Percentiles rank a stretch among this genome's conserved stretches.
Evolutionary conservation across 352 stramenopile species (phyloP).

Genomic region (Globisporangium spinosum): DNA sequence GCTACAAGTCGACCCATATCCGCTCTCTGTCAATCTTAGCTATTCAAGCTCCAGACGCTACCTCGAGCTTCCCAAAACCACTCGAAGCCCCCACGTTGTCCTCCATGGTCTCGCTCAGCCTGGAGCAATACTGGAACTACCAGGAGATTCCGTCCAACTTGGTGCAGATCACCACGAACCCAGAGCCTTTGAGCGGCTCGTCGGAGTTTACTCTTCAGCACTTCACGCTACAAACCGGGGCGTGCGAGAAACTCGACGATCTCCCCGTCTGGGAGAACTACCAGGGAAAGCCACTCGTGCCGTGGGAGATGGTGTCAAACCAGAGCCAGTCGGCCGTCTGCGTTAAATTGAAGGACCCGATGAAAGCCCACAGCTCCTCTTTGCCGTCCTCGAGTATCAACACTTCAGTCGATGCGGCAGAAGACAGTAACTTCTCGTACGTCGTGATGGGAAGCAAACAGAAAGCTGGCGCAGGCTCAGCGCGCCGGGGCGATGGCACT

Average conservation of each 20-base stretch:
- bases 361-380: neutral
- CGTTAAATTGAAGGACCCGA: slow-evolving; percentile 42
- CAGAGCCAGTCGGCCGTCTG: slow-evolving; percentile 41
- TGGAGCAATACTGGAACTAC: slow-evolving; percentile 72
- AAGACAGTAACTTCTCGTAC: slow-evolving; percentile 35
- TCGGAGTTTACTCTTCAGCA: slow-evolving; percentile 43
- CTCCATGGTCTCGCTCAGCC: slow-evolving; percentile 32
- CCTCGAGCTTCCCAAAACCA: neutral
- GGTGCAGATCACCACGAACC: slow-evolving; percentile 36
- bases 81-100: slow-evolving; percentile 18
- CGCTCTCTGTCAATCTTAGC: slow-evolving; percentile 15
- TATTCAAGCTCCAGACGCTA: neutral
- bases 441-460: slow-evolving; percentile 41
- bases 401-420: neutral
- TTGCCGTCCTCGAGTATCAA: slow-evolving; percentile 1
- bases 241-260: slow-evolving; percentile 41
- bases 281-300: slow-evolving; percentile 39
- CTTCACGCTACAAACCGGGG: slow-evolving; percentile 45
- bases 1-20: slow-evolving; percentile 12
- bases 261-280: slow-evolving; percentile 59
- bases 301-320: slow-evolving; percentile 44
- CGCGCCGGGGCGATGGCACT: neutral
- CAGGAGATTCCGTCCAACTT: slow-evolving; percentile 39
- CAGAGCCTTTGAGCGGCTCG: slow-evolving; percentile 8
- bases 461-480: slow-evolving; percentile 5